These are phyloP conservation scores for Fibroporia radiculosa DNA, from an alignment of 768 basidiomycete genomes.

Conservation along the genomic window DNA sequence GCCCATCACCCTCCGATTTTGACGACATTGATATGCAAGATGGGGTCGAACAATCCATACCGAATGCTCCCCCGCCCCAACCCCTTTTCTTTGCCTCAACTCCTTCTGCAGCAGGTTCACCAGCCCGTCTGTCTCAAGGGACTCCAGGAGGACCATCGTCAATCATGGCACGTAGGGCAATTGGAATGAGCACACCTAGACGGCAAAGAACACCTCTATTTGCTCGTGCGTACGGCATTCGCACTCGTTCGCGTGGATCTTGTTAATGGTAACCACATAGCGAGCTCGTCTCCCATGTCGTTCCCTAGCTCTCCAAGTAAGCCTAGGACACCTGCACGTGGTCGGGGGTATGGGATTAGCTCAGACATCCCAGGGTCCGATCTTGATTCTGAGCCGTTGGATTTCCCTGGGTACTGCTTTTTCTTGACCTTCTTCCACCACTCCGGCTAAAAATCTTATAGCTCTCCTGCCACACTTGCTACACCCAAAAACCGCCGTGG, in stretches of 20 bases:
- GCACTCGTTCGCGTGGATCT: not conserved
- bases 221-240: conserved; percentile 13
- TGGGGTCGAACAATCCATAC: conserved; percentile 16
- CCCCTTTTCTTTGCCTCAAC: conserved; percentile 26
- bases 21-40: conserved; percentile 24
- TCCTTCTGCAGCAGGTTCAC: conserved; percentile 22
- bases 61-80: conserved; percentile 19
- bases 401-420: conserved; percentile 57
- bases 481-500: conserved; percentile 76
- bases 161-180: conserved; percentile 21
- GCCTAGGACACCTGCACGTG: conserved; percentile 17
- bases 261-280: not conserved
- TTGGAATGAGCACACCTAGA: conserved; percentile 21
- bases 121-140: conserved; percentile 10
- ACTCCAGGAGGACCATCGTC: conserved; percentile 10
- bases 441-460: conserved; percentile 15
- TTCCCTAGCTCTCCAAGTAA: conserved; percentile 57
- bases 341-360: conserved; percentile 4
- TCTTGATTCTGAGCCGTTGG: conserved; percentile 52
- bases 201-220: conserved; percentile 20
- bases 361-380: conserved; percentile 18
- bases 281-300: conserved; percentile 53
- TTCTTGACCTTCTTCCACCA: not conserved
- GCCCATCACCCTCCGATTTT: conserved; percentile 23
- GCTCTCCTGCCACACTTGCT: conserved; percentile 42